Conservation (phyloP, 805 yeast genomes). For the Ogataea saltuana region DNA sequence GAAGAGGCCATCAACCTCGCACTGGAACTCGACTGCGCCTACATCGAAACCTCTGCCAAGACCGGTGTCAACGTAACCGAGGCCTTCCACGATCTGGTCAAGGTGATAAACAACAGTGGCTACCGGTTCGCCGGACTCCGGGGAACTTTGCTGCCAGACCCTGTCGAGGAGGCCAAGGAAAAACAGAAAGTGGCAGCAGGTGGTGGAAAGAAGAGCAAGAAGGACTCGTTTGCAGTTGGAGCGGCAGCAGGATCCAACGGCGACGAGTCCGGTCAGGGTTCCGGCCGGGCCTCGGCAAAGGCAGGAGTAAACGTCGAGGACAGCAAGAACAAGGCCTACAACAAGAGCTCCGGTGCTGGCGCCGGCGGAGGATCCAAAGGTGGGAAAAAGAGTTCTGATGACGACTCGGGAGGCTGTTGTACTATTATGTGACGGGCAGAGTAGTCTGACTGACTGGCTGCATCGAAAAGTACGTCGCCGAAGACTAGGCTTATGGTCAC, state of each 20-base stretch:
- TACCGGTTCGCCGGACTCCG: conserved; percentile 29
- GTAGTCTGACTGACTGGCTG: too few relatives aligned
- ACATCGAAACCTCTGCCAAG: conserved; percentile 92
- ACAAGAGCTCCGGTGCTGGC: conserved; percentile 17
- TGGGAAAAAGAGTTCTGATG: conserved; percentile 8
- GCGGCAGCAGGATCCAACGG: background rate
- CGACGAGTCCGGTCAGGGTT: conserved; percentile 7
- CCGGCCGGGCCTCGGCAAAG: conserved; percentile 2
- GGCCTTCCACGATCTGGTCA: conserved; percentile 39
- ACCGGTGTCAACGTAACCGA: conserved; percentile 74
- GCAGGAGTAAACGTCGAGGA: background rate
- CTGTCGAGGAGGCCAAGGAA: conserved; percentile 26
- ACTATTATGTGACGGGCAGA: conserved; percentile 32
- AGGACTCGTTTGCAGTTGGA: conserved; percentile 11
- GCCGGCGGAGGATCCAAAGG: conserved; percentile 13
- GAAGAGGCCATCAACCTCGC: conserved; percentile 67
- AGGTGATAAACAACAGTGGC: conserved; percentile 32
- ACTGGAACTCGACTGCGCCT: conserved; percentile 63
- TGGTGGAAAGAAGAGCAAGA: conserved; percentile 16
- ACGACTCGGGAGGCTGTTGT: conserved; percentile 38
- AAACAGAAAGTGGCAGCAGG: conserved; percentile 9
- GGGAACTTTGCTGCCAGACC: conserved; percentile 32
- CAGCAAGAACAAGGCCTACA: conserved; percentile 6
- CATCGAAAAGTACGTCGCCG: background rate
- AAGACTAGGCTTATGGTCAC: too few relatives aligned